Percentiles rank a stretch among this genome's conserved stretches.
Conservation (phyloP, 2,329 filamentous ascomycete genomes). For the Fonsecaea pedrosoi region DNA sequence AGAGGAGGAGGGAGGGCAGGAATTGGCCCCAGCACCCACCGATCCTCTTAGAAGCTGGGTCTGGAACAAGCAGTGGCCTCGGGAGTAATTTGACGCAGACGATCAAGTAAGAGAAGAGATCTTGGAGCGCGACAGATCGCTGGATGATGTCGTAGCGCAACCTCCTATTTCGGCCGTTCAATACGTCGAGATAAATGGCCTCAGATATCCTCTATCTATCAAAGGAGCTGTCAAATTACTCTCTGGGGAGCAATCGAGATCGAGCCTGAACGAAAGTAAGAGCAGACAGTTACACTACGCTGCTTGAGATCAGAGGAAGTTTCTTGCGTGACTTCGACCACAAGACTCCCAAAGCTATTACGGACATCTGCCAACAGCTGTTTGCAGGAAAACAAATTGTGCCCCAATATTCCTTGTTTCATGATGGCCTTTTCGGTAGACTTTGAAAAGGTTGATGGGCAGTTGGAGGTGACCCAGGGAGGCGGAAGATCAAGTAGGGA, state of each 20-base stretch:
- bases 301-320: slow-evolving; percentile 30
- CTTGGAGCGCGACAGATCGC: slow-evolving; percentile 22
- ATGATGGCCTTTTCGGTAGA: slow-evolving; percentile 45
- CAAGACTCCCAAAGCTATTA: neutral
- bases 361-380: slow-evolving; percentile 36
- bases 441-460: slow-evolving; percentile 34
- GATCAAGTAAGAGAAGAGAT: slow-evolving; percentile 17
- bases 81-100: slow-evolving; percentile 22
- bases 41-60: slow-evolving; percentile 13
- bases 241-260: too few relatives aligned
- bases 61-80: slow-evolving; percentile 20
- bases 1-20: neutral
- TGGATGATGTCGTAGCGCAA: slow-evolving; percentile 18
- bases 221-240: too few relatives aligned
- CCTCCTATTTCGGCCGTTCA: slow-evolving; percentile 17
- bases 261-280: too few relatives aligned
- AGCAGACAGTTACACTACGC: too few relatives aligned
- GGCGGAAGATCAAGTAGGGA: too few relatives aligned
- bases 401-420: slow-evolving; percentile 43
- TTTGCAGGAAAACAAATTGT: slow-evolving; percentile 12
- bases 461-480: too few relatives aligned
- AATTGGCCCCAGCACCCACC: neutral
- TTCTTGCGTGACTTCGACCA: slow-evolving; percentile 34
- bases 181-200: too few relatives aligned
- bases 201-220: too few relatives aligned